Evolutionary conservation across 805 yeast genomes (phyloP), one percentile per base, ranked within the genome.

Genomic region (Sungouiozyma ichnusensis): DNA sequence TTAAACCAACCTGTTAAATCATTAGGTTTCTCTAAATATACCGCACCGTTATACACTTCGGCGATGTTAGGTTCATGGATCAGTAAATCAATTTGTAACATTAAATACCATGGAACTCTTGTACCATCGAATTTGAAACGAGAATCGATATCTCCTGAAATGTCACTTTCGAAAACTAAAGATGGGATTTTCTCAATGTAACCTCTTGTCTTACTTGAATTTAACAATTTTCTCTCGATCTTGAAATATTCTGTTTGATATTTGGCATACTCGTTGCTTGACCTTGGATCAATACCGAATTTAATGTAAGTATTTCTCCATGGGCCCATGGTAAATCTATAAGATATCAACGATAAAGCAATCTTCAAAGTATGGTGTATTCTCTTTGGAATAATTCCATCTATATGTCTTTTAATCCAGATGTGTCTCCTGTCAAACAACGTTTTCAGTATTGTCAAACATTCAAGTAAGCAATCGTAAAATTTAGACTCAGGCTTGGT

Each of bases 231-330:
- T 33, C 60, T 50, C 41, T 58, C 65, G 37, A 61, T 59, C 42
- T 60, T 73, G 64, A 88, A 92, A 42, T 84, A 80, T 61, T 88
- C 97, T 16, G 88, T 81, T 63, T 92, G 98, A 57, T 77, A 86
- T 29, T 60, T 62, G 45, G 84, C 79, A 50, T 69, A 79, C 11
- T 66, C 57, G 1, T 63, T 52, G 37, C 81, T 77, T 2, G 62
- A 51, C 35, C 74, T 65, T 0, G 97, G 97, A 61, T 90, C 85
- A 33, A 79, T 69, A 1, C 96, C 97, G 50, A 79, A 77, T 49
- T 67, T 73, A 36, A 87, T 78, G 57, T 81, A 86, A 9, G 92
- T 76, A 45, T 85, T 86, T 52, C 97, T 72, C 95, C 95, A 92
- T 0, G 97, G 98, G 0, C 98, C 98, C 54, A 82, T 83, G 32